Conservation (phyloP, 345 rosid genomes). For the Euphorbia pulcherrima region DNA sequence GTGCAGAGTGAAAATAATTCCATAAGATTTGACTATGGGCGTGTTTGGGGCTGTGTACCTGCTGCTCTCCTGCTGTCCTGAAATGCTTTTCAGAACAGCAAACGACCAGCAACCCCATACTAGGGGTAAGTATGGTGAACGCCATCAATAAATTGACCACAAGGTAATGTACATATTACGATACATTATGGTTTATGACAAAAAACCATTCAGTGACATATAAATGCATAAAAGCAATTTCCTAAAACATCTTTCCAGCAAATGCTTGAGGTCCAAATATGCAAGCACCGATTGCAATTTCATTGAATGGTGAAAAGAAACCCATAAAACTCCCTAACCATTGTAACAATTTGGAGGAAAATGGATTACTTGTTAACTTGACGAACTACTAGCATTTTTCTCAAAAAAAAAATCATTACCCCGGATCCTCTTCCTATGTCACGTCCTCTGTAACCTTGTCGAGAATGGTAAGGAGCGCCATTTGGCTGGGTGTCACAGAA, state of each 20-base stretch:
- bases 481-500: constrained; percentile 40
- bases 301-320: not conserved
- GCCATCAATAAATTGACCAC: not conserved
- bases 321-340: constrained; percentile 1
- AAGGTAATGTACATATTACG: not conserved
- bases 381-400: not conserved
- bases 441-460: constrained; percentile 59
- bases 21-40: too few species aligned
- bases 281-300: not conserved
- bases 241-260: not conserved
- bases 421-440: constrained; percentile 84
- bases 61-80: too few species aligned
- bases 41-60: too few species aligned
- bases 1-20: not conserved
- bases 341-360: too few species aligned
- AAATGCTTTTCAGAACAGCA: too few species aligned
- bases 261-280: not conserved
- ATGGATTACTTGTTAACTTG: constrained; percentile 1
- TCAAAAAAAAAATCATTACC: constrained; percentile 46
- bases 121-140: not conserved
- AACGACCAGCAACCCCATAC: too few species aligned
- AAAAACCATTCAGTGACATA: not conserved
- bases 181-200: not conserved
- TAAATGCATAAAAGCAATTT: not conserved
- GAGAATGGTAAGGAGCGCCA: constrained; percentile 54